Conservation (phyloP, 2,329 filamentous ascomycete species). For the Sporothrix variecibatus region DNA sequence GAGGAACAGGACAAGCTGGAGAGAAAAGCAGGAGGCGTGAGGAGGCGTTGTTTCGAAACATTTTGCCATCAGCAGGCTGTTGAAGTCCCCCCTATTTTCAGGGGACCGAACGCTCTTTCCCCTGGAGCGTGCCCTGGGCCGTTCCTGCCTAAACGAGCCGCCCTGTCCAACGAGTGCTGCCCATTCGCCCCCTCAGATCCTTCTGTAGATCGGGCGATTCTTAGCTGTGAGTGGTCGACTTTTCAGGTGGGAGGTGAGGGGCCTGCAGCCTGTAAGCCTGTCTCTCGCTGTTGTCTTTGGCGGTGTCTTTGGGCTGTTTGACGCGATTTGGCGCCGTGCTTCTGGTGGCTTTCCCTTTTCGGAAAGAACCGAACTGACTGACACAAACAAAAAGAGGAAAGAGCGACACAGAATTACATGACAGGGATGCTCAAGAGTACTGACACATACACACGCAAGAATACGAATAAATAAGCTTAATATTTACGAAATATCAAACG, state of each 20-base stretch:
- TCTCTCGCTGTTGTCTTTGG: neutral
- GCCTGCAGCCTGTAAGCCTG: neutral
- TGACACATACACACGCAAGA: neutral
- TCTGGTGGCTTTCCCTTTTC: constrained; percentile 8
- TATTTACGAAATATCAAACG: neutral
- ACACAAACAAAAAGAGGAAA: neutral
- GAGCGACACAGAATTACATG: neutral
- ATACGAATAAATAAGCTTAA: neutral
- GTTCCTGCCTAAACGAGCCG: neutral
- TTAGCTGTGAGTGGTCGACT: neutral
- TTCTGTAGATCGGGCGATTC: neutral
- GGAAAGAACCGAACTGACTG: neutral
- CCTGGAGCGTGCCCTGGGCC: neutral
- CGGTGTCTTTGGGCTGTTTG: neutral
- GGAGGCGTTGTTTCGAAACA: constrained; percentile 17
- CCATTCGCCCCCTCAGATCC: neutral
- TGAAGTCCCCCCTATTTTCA: neutral
- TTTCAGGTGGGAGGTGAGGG: neutral
- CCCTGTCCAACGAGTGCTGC: neutral
- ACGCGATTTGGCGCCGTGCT: neutral
- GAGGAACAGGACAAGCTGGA: too few relatives aligned
- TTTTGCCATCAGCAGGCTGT: neutral
- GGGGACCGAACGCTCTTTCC: neutral
- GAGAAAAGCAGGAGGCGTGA: neutral
- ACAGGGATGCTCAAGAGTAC: neutral